Evolutionary conservation across 108 stramenopile genomes (phyloP).

Genomic region (Pseudonitzschia multiseries): DNA sequence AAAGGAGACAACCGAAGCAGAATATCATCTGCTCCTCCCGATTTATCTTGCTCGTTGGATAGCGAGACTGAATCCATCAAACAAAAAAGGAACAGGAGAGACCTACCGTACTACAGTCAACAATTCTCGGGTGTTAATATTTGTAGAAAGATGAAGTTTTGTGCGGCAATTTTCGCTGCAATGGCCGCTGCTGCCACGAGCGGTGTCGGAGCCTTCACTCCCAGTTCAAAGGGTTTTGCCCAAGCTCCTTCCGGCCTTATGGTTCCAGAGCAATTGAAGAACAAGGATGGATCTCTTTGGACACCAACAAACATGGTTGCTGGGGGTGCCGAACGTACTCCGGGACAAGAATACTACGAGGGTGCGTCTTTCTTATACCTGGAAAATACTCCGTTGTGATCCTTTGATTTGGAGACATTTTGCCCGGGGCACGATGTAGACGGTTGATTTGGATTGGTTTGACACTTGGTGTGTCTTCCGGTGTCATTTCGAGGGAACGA

Average conservation of each 20-base stretch:
- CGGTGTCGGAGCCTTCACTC: conserved; percentile 7
- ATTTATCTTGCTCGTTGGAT: neutral
- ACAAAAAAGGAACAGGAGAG: neutral
- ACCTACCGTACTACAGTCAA: neutral
- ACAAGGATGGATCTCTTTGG: conserved; percentile 4
- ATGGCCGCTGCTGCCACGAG: conserved; percentile 2
- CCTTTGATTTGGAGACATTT: too few relatives aligned
- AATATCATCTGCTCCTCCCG: conserved; percentile 2
- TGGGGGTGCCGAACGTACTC: conserved; percentile 48
- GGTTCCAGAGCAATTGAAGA: conserved; percentile 5
- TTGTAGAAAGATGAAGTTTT: neutral
- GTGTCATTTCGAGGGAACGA: too few relatives aligned
- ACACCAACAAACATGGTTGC: conserved; percentile 46
- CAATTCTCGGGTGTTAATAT: neutral
- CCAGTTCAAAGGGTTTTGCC: neutral
- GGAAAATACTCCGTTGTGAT: too few relatives aligned
- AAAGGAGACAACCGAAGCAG: neutral
- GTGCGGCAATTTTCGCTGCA: conserved; percentile 5
- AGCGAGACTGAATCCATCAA: neutral
- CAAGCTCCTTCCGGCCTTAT: neutral
- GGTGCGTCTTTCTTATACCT: conserved; percentile 32
- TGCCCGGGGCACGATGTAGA: too few relatives aligned
- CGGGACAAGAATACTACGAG: conserved; percentile 62
- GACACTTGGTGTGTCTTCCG: neutral
- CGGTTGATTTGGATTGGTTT: neutral